Percentiles rank a stretch among this genome's conserved stretches.
Conservation (phyloP, 2,329 filamentous ascomycete genomes). For the Anthostomella pinea region DNA sequence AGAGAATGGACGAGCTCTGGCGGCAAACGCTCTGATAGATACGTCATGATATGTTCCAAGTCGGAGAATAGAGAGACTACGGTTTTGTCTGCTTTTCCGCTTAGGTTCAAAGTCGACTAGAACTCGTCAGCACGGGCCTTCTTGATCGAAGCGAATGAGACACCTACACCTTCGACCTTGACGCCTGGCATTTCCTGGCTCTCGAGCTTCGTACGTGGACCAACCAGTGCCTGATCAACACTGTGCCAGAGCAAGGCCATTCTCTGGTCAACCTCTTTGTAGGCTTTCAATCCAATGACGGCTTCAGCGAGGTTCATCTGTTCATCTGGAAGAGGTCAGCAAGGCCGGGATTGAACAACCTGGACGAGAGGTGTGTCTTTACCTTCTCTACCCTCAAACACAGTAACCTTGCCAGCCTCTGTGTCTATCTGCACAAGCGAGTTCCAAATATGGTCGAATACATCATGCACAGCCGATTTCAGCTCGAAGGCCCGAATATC, state of each 20-base stretch:
- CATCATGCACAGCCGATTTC: slow-evolving; percentile 62
- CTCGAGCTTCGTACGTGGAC: slow-evolving; percentile 53
- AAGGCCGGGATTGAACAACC: neutral
- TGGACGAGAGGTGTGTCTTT: slow-evolving; percentile 5
- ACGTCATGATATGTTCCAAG: slow-evolving; percentile 49
- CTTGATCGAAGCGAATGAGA: neutral
- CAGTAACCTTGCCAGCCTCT: slow-evolving; percentile 50
- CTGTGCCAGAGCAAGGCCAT: slow-evolving; percentile 61
- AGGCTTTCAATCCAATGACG: slow-evolving; percentile 54
- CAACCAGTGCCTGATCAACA: slow-evolving; percentile 59
- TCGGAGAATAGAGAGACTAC: slow-evolving; percentile 53
- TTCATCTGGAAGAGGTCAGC: slow-evolving; percentile 39
- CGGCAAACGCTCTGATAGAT: slow-evolving; percentile 52
- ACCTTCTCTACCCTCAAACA: slow-evolving; percentile 54
- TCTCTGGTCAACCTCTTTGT: slow-evolving; percentile 59
- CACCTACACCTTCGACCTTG: slow-evolving; percentile 38
- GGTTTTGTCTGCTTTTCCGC: slow-evolving; percentile 41
- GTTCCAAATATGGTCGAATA: slow-evolving; percentile 69
- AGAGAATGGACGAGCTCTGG: slow-evolving; percentile 56
- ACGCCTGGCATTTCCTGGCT: slow-evolving; percentile 37
- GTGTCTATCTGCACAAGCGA: slow-evolving; percentile 62
- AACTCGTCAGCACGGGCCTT: slow-evolving; percentile 13
- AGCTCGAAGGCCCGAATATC: slow-evolving; percentile 64
- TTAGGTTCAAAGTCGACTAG: slow-evolving; percentile 43
- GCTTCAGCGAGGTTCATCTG: slow-evolving; percentile 53